A percentile compares a stretch with the other conserved stretches of the same genome.
phyloP scores from a whole-genome alignment of 2,329 filamentous ascomycete genomes.

The Penicillium sp. region DNA sequence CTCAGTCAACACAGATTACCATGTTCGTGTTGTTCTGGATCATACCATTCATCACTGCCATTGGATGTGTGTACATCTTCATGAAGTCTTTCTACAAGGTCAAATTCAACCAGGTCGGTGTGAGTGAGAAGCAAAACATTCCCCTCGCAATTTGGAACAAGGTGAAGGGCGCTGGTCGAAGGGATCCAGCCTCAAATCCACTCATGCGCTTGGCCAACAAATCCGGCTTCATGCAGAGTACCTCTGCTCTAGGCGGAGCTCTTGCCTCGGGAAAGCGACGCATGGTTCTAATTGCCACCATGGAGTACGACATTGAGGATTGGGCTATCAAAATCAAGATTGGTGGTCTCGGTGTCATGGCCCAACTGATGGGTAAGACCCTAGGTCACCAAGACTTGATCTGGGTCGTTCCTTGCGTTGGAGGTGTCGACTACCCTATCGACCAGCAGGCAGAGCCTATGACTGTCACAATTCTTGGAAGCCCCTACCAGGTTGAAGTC shows the following conservation, averaged over 20 bases:
- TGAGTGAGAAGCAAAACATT: conserved; percentile 50
- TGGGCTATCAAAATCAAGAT: conserved; percentile 72
- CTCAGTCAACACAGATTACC: conserved; percentile 52
- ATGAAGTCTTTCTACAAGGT: conserved; percentile 63
- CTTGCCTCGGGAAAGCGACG: conserved; percentile 37
- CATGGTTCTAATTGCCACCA: conserved; percentile 66
- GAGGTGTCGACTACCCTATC: conserved; percentile 63
- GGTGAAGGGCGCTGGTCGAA: conserved; percentile 32
- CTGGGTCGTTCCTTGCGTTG: conserved; percentile 64
- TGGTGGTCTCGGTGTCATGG: conserved; percentile 69
- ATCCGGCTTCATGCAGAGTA: conserved; percentile 40
- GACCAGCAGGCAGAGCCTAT: conserved; percentile 62
- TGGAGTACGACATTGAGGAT: conserved; percentile 72
- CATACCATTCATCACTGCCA: conserved; percentile 54
- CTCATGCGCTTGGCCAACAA: conserved; percentile 39
- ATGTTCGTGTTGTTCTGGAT: conserved; percentile 57
- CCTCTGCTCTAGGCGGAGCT: conserved; percentile 31
- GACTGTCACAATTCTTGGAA: conserved; percentile 60
- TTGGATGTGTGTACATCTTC: conserved; percentile 56
- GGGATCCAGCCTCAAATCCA: conserved; percentile 31
- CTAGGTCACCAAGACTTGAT: conserved; percentile 64
- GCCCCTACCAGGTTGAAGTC: conserved; percentile 61
- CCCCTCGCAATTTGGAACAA: conserved; percentile 40
- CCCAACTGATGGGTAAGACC: conserved; percentile 67
- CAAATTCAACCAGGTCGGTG: conserved; percentile 61